These are phyloP conservation scores for Daldinia caldariorum DNA, from an alignment of 495 filamentous ascomycete genomes.

Conservation along the genomic window DNA sequence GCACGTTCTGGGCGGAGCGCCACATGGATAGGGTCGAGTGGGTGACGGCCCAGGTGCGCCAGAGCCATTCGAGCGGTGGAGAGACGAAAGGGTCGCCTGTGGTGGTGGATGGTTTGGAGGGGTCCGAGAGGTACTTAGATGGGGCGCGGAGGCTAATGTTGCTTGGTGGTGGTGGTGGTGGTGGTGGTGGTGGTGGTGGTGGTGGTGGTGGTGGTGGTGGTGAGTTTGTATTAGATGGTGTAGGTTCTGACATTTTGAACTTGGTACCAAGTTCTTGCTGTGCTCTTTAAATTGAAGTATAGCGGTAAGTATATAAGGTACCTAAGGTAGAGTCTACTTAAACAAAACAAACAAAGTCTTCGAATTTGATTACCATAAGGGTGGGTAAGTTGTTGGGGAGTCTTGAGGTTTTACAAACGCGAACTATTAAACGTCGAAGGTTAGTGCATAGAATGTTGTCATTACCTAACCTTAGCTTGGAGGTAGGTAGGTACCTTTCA, in stretches of 20 bases:
- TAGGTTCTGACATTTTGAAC: slow-evolving; percentile 37
- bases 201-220: slow-evolving; percentile 4
- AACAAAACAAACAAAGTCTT: neutral
- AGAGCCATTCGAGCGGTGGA: slow-evolving; percentile 68
- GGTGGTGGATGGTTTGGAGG: slow-evolving; percentile 39
- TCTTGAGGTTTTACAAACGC: neutral
- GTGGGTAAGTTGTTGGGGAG: too few species aligned
- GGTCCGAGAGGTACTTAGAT: slow-evolving; percentile 53
- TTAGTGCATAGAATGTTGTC: slow-evolving; percentile 6
- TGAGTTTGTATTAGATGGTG: slow-evolving; percentile 4
- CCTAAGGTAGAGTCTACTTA: neutral
- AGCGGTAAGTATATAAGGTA: too few species aligned
- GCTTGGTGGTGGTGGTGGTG: neutral
- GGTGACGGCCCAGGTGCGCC: slow-evolving; percentile 77
- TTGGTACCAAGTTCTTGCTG: neutral
- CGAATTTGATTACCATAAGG: neutral
- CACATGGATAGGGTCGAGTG: slow-evolving; percentile 82
- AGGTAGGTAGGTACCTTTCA: too few species aligned
- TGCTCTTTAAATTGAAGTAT: neutral
- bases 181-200: neutral
- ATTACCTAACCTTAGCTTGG: too few species aligned
- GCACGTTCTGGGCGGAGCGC: slow-evolving; percentile 74
- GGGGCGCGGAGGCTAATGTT: slow-evolving; percentile 54
- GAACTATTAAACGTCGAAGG: neutral
- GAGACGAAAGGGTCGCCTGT: slow-evolving; percentile 51